These are phyloP conservation scores for Prorocentrum cordatum DNA, from an alignment of 169 alveolate species.

Conservation along the genomic window DNA sequence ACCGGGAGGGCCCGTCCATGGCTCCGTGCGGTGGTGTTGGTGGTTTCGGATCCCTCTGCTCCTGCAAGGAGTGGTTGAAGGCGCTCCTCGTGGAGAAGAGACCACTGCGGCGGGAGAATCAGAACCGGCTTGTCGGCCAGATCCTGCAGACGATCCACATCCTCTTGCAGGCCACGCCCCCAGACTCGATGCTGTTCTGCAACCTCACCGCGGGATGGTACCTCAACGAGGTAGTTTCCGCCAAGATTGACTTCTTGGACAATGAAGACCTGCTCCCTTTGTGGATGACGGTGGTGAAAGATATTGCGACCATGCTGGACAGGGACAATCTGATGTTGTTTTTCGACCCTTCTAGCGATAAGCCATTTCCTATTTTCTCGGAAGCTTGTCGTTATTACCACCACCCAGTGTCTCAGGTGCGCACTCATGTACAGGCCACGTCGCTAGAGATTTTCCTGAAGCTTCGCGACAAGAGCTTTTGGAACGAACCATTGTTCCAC, in stretches of 20 bases:
- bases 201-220: constrained; percentile 57
- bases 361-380: constrained; percentile 52
- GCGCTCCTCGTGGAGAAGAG: too few species aligned
- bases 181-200: constrained; percentile 32
- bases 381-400: constrained; percentile 20
- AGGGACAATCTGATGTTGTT: constrained; percentile 56
- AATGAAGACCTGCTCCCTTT: constrained; percentile 55
- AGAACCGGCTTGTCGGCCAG: too few species aligned
- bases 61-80: too few species aligned
- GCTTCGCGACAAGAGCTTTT: neutral
- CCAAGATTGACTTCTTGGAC: constrained; percentile 2
- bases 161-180: neutral
- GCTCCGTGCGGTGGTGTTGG: too few species aligned
- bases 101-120: too few species aligned
- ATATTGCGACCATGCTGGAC: constrained; percentile 36
- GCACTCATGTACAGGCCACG: constrained; percentile 59
- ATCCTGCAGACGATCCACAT: constrained; percentile 65
- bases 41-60: too few species aligned
- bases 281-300: constrained; percentile 65
- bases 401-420: constrained; percentile 56
- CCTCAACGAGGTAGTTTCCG: constrained; percentile 33
- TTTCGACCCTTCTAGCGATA: constrained; percentile 1
- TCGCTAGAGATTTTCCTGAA: constrained; percentile 57
- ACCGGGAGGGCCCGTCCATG: too few species aligned
- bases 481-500: constrained; percentile 16